Evolutionary conservation across 2,329 filamentous ascomycete species (phyloP), one percentile per base, ranked within the genome.

Genomic region (Endothia cerciana): DNA sequence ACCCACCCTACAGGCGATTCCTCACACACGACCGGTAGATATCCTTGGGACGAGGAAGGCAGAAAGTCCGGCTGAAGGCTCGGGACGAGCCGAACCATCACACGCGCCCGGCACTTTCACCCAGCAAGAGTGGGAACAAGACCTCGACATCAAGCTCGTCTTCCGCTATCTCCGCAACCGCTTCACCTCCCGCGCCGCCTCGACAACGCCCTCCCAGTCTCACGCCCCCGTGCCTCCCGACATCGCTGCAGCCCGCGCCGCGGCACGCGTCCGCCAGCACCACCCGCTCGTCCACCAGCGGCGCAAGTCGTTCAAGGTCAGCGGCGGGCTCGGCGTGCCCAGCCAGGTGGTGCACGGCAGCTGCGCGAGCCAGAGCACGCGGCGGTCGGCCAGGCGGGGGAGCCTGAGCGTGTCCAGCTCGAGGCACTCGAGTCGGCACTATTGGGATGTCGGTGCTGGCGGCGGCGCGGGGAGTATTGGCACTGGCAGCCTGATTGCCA

Each of bases 61-160:
- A n/a, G 60, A 64, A 17, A 41, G 11, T 8, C n/a, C 51, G 58
- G 58, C 51, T 15, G 61, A 64, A 5, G 53, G 55, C 51, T 40
- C 72, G 70, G 40, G 64, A n/a, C n/a, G n/a, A 74, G 28, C 28
- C 25, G 69, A 69, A 30, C 8, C 57, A 2, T 6, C 38, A 30
- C 36, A 58, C 28, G 25, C 49, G 5, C 60, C 63, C 22, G 71
- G 70, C 4, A 69, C 76, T 0, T 88, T 88, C 68, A 86, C 85
- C 1, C 83, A 92, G 72, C 91, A 95, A 43, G 95, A 97, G 74
- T 99, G 95, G 95, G 94, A 98, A 78, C 89, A 90, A 67, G 92
- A 97, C 63, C 85, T 98, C 5, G 94, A 98, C 73, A 87, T 97
- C 70, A 91, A 91, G 74, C 91, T 97, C 76, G 91, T 98, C 41